Evolutionary conservation across 2,329 filamentous ascomycete genomes (phyloP), one percentile per base, ranked within the genome.

Genomic region (Trichothecium sympodiale): DNA sequence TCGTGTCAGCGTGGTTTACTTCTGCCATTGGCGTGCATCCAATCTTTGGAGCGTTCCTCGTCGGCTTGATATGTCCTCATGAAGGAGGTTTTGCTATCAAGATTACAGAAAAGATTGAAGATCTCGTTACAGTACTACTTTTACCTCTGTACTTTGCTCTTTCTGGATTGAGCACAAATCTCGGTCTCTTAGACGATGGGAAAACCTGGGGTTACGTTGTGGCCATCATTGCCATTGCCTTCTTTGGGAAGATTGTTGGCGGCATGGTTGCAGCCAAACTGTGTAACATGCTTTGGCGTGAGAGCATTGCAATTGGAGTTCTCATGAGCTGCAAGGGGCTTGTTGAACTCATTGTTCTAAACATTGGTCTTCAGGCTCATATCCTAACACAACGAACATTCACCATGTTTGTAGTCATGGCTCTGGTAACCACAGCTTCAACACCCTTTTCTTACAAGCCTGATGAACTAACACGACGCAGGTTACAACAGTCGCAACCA

Each of bases 301-400:
- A 95, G 55, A 36, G 34, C 17, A 29, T 36, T 20, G 29, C n/a
- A n/a, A n/a, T n/a, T n/a, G n/a, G n/a, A n/a, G n/a, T n/a, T n/a
- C n/a, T n/a, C 25, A 96, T 96, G 89, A 94, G 85, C 59, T 96
- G 89, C 59, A 96, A 96, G 57, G 89, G 89, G 49, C 67, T 96
- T 8, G 87, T 95, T 1, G 88, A 95, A 56, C 64, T 96, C 36
- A 95, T 96, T 54, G 88, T 95, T n/a, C 57, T 94, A 56, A 77
- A 76, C 46, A 74, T 96, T 47, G 86, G 87, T 31, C 67, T 88
- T 3, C 79, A 89, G 61, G 86, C 87, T 15, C 77, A 75, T 26
- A 93, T 94, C 41, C 65, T 94, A 14, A 88, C 82, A 39, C 70
- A 69, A 0, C 68, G 82, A n/a, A 93, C 86, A 0, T 94, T 94